Evolutionary conservation across 2,329 filamentous ascomycete genomes (phyloP), one percentile per base, ranked within the genome.

Genomic region (Trichoderma breve): DNA sequence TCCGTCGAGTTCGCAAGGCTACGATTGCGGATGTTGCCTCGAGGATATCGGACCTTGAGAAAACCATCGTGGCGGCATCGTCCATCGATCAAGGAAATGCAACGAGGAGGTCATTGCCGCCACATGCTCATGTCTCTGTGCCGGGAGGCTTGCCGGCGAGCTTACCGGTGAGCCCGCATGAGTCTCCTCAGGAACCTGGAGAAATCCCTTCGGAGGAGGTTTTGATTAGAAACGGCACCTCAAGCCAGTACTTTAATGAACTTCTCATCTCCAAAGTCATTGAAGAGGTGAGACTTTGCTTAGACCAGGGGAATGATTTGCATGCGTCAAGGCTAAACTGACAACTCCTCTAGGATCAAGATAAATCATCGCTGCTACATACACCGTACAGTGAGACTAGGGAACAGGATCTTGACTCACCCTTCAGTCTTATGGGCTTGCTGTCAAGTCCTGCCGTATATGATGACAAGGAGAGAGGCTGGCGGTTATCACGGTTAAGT

Each of bases 231-330:
- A 80, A 80, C 34, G 80, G 80, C 1, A 77, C 76, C 6, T 74
- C 76, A 3, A 81, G 78, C 34, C 79, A 81, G 55, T 82, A 81
- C 51, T 80, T 81, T n/a, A 81, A 82, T 66, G 81, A 82, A 72
- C 75, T 80, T 7, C 71, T 82, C 12, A 74, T 82, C 1, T 81
- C 81, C 3, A 75, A 77, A 4, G 80, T 80, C 1, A 79, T 82
- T 39, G 78, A 81, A 66, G 77, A 81, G 75, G 81, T 79, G 57
- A 65, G 53, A 57, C n/a, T 28, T 57, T 12, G 9, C 28, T 61
- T 34, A n/a, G 6, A 15, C 21, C n/a, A 11, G 3, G 3, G 0
- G 4, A 24, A 53, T 53, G 4, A 24, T n/a, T 24, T 15, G 14
- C 14, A 5, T 39, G 7, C 7, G 55, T n/a, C n/a, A 47, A 4